Evolutionary conservation across 345 rosid genomes (phyloP).

Genomic region (Gossypium sturtianum): DNA sequence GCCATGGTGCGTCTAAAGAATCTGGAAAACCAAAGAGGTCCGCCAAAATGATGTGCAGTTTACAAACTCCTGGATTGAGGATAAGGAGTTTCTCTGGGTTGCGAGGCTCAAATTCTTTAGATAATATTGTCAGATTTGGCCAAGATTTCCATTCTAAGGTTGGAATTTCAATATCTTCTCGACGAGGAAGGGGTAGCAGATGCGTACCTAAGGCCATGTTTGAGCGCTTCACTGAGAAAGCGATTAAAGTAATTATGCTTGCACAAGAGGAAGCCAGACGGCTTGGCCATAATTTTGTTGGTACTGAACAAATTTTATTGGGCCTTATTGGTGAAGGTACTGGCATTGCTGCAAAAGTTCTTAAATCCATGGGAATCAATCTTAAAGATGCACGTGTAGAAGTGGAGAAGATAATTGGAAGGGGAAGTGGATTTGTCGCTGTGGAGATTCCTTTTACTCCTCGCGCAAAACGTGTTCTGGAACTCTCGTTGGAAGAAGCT

Average conservation of each 20-base stretch:
- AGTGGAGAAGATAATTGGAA: constrained; percentile 94
- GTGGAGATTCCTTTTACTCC: constrained; percentile 98
- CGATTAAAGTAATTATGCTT: constrained; percentile 92
- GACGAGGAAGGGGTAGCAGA: constrained; percentile 44
- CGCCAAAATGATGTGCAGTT: constrained; percentile 40
- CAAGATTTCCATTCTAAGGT: constrained; percentile 43
- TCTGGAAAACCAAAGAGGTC: constrained; percentile 39
- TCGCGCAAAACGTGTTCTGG: constrained; percentile 93
- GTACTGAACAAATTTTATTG: constrained; percentile 85
- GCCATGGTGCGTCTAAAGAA: constrained; percentile 37
- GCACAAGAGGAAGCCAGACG: constrained; percentile 95
- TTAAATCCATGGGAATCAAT: constrained; percentile 94
- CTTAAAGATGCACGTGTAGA: constrained; percentile 92
- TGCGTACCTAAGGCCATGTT: constrained; percentile 70
- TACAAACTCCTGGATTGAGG: constrained; percentile 34
- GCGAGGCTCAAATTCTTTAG: constrained; percentile 48
- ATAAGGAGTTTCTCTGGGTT: constrained; percentile 52
- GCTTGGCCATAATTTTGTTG: constrained; percentile 96
- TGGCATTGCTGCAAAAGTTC: constrained; percentile 94
- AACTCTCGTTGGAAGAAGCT: constrained; percentile 91
- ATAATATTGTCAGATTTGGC: constrained; percentile 25
- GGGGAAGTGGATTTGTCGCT: constrained; percentile 95
- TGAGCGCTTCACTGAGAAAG: constrained; percentile 91
- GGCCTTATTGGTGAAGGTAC: constrained; percentile 96
- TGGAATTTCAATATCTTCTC: constrained; percentile 30